Percentiles rank a stretch among this genome's conserved stretches.
Evolutionary conservation across 148 eudicot genomes (phyloP).

Genomic region (Silene conica): DNA sequence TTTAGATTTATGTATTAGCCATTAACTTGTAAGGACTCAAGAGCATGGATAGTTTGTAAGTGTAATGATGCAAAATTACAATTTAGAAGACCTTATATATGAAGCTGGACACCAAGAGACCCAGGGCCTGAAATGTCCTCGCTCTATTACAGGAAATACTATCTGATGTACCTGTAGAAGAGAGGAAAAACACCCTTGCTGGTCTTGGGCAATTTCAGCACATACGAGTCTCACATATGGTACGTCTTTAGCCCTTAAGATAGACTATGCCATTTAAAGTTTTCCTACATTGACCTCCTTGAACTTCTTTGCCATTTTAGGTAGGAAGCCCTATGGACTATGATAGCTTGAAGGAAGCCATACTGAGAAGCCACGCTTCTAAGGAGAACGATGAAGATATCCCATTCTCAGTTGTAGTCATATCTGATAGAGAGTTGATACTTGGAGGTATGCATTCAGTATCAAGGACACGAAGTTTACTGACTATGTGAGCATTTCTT

Average conservation of each 20-base stretch:
- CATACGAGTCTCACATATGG: constrained; percentile 66
- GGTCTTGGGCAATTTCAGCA: constrained; percentile 58
- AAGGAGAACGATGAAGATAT: constrained; percentile 45
- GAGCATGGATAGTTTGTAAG: not conserved
- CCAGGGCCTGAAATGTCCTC: constrained; percentile 1
- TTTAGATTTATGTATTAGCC: not conserved
- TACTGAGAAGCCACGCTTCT: constrained; percentile 46
- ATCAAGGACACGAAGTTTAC: not conserved
- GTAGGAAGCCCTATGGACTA: constrained; percentile 82
- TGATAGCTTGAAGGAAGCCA: constrained; percentile 60
- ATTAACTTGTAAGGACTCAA: not conserved
- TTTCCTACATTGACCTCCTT: not conserved
- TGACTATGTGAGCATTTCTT: constrained; percentile 8
- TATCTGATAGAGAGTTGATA: constrained; percentile 66
- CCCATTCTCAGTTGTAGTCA: constrained; percentile 75
- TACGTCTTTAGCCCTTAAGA: constrained; percentile 27
- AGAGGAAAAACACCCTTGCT: constrained; percentile 42
- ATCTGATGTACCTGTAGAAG: constrained; percentile 71
- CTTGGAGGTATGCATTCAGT: constrained; percentile 54
- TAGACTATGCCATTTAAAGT: not conserved
- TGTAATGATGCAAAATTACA: not conserved
- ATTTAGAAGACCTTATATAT: not conserved
- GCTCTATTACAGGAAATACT: constrained; percentile 55
- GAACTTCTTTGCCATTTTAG: constrained; percentile 31
- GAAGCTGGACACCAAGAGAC: not conserved